Conservation (phyloP, 257 asterid genomes). For the Solanum arcanum region DNA sequence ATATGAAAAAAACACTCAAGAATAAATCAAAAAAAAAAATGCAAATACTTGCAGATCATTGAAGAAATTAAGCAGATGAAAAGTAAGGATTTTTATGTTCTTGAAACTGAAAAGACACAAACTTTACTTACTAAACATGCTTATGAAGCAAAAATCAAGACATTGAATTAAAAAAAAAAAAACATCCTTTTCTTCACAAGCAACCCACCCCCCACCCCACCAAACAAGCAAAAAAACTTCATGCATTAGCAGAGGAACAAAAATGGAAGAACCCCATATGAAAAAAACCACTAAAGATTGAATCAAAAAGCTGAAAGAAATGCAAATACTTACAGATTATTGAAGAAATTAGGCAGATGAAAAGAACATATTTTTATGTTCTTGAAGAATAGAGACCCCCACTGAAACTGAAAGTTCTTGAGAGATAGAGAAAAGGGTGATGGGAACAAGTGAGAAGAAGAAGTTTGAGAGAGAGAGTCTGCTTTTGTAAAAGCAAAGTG, state of each 20-base stretch:
- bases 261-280: not conserved
- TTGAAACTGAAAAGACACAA: not conserved
- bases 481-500: slow-evolving; percentile 60
- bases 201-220: not conserved
- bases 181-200: slow-evolving; percentile 1
- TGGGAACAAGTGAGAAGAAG: slow-evolving; percentile 19
- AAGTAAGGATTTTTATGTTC: slow-evolving; percentile 5
- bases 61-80: not conserved
- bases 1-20: not conserved
- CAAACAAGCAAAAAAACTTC: not conserved
- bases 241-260: not conserved
- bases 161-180: slow-evolving; percentile 4
- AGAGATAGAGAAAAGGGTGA: slow-evolving; percentile 1
- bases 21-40: not conserved
- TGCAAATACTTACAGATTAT: not conserved
- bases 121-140: not conserved
- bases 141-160: not conserved
- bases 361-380: slow-evolving; percentile 6
- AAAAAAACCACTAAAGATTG: not conserved
- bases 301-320: not conserved
- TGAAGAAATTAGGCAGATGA: not conserved
- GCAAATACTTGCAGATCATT: not conserved
- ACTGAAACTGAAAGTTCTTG: not conserved
- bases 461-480: slow-evolving; percentile 13
- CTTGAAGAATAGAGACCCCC: slow-evolving; percentile 3